Conservation (phyloP, 1,284 basidiomycete species). For the Tremellales sp. region DNA sequence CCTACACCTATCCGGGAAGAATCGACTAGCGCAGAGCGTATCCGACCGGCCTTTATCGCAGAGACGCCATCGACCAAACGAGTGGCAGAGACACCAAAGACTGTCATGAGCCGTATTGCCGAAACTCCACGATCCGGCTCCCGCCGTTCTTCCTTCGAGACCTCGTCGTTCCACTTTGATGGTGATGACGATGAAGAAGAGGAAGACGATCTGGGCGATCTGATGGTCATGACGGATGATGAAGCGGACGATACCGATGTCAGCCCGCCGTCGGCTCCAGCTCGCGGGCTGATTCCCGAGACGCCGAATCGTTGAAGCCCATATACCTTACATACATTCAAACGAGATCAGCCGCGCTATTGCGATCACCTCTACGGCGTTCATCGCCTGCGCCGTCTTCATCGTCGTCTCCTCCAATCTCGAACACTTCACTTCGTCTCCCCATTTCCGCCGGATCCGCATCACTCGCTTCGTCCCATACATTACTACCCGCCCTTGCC, state of each 20-base stretch:
- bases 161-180: not conserved
- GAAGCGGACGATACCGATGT: constrained; percentile 25
- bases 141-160: not conserved
- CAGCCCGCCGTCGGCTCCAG: not conserved
- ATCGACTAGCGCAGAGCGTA: constrained; percentile 10
- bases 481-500: constrained; percentile 12
- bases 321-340: not conserved
- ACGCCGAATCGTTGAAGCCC: constrained; percentile 12
- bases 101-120: not conserved
- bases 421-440: constrained; percentile 10
- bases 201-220: constrained; percentile 31
- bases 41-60: constrained; percentile 16
- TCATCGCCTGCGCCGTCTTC: not conserved
- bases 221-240: constrained; percentile 46
- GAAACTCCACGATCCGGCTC: constrained; percentile 6
- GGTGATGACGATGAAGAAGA: constrained; percentile 20
- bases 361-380: constrained; percentile 18
- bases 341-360: not conserved
- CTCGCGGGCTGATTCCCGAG: constrained; percentile 17
- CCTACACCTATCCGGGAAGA: constrained; percentile 43
- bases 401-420: constrained; percentile 4
- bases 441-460: too few species aligned
- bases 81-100: constrained; percentile 11
- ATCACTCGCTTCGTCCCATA: constrained; percentile 37
- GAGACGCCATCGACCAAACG: constrained; percentile 25